A percentile compares a stretch with the other conserved stretches of the same genome.
These are phyloP conservation scores for Moniliophthora roreri DNA, from an alignment of 1,284 basidiomycete species.

Conservation along the genomic window DNA sequence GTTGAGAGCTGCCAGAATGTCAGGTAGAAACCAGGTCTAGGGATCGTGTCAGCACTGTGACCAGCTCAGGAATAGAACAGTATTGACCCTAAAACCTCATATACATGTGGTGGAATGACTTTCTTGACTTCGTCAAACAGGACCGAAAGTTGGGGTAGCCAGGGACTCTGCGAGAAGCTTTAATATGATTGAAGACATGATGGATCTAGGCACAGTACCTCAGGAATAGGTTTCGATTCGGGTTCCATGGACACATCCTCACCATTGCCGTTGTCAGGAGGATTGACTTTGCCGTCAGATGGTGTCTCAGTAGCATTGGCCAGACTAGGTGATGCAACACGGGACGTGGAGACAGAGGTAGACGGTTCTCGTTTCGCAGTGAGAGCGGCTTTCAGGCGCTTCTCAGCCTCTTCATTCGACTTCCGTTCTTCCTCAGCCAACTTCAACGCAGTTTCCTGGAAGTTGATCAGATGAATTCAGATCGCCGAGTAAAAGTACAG, in stretches of 20 bases:
- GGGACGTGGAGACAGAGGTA: slow-evolving; percentile 41
- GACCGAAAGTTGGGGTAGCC: slow-evolving; percentile 69
- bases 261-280: slow-evolving; percentile 28
- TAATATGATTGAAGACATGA: not conserved
- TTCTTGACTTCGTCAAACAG: slow-evolving; percentile 72
- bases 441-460: slow-evolving; percentile 55
- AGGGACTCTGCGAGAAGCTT: slow-evolving; percentile 53
- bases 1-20: slow-evolving; percentile 95
- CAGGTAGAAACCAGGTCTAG: slow-evolving; percentile 84
- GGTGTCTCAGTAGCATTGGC: slow-evolving; percentile 24
- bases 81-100: slow-evolving; percentile 71
- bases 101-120: slow-evolving; percentile 64
- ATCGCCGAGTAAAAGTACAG: slow-evolving; percentile 3
- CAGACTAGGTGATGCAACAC: slow-evolving; percentile 48
- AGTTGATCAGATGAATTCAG: not conserved
- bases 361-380: slow-evolving; percentile 72
- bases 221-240: slow-evolving; percentile 24
- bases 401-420: slow-evolving; percentile 72
- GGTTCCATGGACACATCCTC: slow-evolving; percentile 61
- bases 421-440: slow-evolving; percentile 65
- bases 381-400: slow-evolving; percentile 71
- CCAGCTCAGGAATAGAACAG: not conserved
- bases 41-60: not conserved
- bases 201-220: slow-evolving; percentile 30
- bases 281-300: slow-evolving; percentile 33